These are phyloP conservation scores for Aspergillus sp. DNA, from an alignment of 2,329 filamentous ascomycete species.

Conservation along the genomic window DNA sequence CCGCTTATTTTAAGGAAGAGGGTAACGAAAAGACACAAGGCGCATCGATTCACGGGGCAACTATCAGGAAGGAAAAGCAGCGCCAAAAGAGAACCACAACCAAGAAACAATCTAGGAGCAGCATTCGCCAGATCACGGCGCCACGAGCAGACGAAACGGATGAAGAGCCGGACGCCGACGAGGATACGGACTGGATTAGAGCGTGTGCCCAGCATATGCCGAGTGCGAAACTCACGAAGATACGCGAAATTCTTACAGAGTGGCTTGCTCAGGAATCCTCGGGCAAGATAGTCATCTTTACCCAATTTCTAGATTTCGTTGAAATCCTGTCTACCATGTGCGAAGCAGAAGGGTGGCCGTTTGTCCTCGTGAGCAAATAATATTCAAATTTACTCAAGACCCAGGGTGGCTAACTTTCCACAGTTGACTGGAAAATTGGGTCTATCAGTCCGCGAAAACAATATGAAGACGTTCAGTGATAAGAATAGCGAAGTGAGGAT, in stretches of 20 bases:
- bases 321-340: slow-evolving; percentile 56
- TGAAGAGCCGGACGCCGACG: slow-evolving; percentile 4
- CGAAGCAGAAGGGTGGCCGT: slow-evolving; percentile 51
- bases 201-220: slow-evolving; percentile 31
- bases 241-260: slow-evolving; percentile 38
- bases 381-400: not conserved
- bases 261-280: slow-evolving; percentile 47
- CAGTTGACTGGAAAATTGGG: slow-evolving; percentile 55
- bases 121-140: not conserved
- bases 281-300: slow-evolving; percentile 63
- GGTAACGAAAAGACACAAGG: not conserved
- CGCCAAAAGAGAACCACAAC: not conserved
- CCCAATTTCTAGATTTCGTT: slow-evolving; percentile 59
- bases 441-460: slow-evolving; percentile 47
- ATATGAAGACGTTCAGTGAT: slow-evolving; percentile 50
- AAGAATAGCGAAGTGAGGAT: slow-evolving; percentile 45
- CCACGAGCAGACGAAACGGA: not conserved
- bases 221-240: slow-evolving; percentile 43
- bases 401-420: not conserved
- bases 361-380: slow-evolving; percentile 18
- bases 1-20: slow-evolving; percentile 15
- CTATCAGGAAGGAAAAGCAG: not conserved
- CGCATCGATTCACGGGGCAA: too few species aligned
- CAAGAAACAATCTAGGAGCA: not conserved
- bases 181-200: slow-evolving; percentile 31